phyloP scores from a whole-genome alignment of 495 filamentous ascomycete genomes.

The Penicillium ucsense region DNA sequence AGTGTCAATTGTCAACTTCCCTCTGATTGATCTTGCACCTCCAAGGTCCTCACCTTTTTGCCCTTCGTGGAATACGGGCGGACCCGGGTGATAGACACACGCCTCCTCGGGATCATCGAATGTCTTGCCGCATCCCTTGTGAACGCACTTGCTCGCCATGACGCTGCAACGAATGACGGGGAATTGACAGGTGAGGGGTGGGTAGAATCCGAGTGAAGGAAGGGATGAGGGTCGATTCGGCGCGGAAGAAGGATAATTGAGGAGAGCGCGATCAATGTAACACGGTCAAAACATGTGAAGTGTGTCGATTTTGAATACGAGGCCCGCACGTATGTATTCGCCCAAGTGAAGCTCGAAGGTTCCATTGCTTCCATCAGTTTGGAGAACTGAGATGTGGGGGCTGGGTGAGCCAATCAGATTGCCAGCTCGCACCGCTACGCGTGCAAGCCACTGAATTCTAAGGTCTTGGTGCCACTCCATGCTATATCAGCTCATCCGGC shows the following conservation, averaged over 20 bases:
- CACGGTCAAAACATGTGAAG: too few relatives aligned
- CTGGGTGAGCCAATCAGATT: background rate
- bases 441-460: too few relatives aligned
- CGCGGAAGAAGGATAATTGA: too few relatives aligned
- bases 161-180: slow-evolving; percentile 6
- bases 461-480: too few relatives aligned
- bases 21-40: slow-evolving; percentile 5
- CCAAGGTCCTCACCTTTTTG: slow-evolving; percentile 80
- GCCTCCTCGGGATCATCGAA: slow-evolving; percentile 77
- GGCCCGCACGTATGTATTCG: slow-evolving; percentile 13
- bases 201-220: too few relatives aligned
- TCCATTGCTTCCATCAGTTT: slow-evolving; percentile 24
- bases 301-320: background rate
- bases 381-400: background rate
- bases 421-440: too few relatives aligned
- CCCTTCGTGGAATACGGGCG: slow-evolving; percentile 93
- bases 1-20: background rate
- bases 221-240: too few relatives aligned
- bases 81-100: slow-evolving; percentile 88
- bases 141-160: slow-evolving; percentile 89
- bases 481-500: too few relatives aligned
- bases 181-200: too few relatives aligned
- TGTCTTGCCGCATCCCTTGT: slow-evolving; percentile 86
- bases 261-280: too few relatives aligned
- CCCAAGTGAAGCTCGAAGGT: slow-evolving; percentile 42